Conservation (phyloP, 306 rosid species). For the Corylus americana region DNA sequence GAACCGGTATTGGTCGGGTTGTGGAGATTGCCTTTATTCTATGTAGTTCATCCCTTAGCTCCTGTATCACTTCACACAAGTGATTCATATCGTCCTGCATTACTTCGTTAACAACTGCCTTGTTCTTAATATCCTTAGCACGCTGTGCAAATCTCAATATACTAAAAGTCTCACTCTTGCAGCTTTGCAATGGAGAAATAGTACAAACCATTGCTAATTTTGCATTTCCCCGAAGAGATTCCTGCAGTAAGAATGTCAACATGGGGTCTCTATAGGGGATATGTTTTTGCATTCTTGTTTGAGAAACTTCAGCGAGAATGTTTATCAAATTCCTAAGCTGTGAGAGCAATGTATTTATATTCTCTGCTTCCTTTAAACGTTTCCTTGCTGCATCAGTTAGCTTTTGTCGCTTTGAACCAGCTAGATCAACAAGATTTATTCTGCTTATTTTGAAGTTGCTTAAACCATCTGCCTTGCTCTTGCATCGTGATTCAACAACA, state of each 20-base stretch:
- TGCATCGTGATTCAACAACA: constrained; percentile 91
- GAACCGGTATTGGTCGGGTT: too few species aligned
- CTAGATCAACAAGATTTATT: constrained; percentile 97
- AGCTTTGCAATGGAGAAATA: constrained; percentile 90
- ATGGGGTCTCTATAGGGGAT: constrained; percentile 98
- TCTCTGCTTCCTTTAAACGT: constrained; percentile 97
- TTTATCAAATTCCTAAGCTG: constrained; percentile 98
- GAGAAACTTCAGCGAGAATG: constrained; percentile 99
- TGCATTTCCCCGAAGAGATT: constrained; percentile 98
- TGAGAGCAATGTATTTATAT: constrained; percentile 93
- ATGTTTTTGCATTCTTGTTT: constrained; percentile 93
- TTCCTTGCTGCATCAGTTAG: constrained; percentile 95
- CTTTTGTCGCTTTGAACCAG: constrained; percentile 97
- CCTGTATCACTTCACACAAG: constrained; percentile 86
- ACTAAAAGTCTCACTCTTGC: constrained; percentile 94
- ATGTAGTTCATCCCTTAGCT: constrained; percentile 54
- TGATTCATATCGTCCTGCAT: constrained; percentile 84
- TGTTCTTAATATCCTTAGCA: constrained; percentile 95
- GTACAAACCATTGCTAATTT: constrained; percentile 99
- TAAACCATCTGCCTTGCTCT: constrained; percentile 74
- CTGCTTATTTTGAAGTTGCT: constrained; percentile 94
- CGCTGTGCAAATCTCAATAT: constrained; percentile 97
- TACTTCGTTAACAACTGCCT: constrained; percentile 97
- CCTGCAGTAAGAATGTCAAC: constrained; percentile 93
- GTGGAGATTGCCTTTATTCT: too few species aligned